phyloP scores from a whole-genome alignment of 1,139 yeast species.

The Pichiaceae sp. region DNA sequence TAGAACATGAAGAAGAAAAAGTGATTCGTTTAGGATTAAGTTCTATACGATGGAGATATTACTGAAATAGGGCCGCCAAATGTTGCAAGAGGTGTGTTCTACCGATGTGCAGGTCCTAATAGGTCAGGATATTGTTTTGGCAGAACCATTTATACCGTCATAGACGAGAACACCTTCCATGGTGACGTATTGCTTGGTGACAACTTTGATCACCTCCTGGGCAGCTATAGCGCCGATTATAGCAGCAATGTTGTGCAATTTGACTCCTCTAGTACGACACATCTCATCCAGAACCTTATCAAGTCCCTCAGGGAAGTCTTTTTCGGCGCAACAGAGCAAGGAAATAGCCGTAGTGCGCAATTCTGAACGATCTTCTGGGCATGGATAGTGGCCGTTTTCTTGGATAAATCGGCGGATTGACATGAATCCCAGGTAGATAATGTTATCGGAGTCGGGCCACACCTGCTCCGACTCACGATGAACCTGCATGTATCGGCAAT shows the following conservation, averaged over 20 bases:
- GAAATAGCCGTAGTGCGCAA: slow-evolving; percentile 17
- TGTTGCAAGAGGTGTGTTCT: too few species aligned
- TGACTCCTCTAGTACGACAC: slow-evolving; percentile 31
- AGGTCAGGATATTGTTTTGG: too few species aligned
- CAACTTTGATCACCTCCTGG: slow-evolving; percentile 63
- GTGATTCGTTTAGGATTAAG: too few species aligned
- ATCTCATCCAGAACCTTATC: slow-evolving; percentile 24
- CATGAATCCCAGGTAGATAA: slow-evolving; percentile 21
- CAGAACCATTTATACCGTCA: slow-evolving; percentile 50
- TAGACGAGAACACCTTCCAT: slow-evolving; percentile 56
- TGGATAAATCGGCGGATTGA: slow-evolving; percentile 13
- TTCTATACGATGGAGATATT: too few species aligned
- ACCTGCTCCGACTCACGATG: slow-evolving; percentile 18
- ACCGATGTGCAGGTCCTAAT: too few species aligned
- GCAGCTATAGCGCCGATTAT: slow-evolving; percentile 74
- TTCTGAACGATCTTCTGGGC: slow-evolving; percentile 11
- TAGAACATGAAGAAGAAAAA: slow-evolving; percentile 26
- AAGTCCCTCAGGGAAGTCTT: slow-evolving; percentile 17
- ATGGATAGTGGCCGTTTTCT: slow-evolving; percentile 9
- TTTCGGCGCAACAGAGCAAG: slow-evolving; percentile 14
- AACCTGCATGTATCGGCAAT: slow-evolving; percentile 33
- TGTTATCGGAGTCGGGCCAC: slow-evolving; percentile 4
- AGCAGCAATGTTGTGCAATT: slow-evolving; percentile 39
- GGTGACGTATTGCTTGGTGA: slow-evolving; percentile 69
- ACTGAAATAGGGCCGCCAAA: too few species aligned